Conservation (phyloP, 495 filamentous ascomycete genomes). For the Talaromyces proteolyticus region DNA sequence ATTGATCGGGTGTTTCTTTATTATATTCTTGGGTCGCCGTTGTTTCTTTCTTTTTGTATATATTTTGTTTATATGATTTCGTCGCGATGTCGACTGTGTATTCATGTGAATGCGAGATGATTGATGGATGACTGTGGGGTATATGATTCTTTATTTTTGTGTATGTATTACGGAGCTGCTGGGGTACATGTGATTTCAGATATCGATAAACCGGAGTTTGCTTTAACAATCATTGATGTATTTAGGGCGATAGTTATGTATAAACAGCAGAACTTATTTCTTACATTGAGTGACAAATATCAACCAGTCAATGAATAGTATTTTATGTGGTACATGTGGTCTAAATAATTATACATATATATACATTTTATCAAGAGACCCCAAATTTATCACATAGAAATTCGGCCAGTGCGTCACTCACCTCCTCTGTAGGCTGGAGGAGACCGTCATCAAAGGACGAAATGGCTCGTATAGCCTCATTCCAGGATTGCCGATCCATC, state of each 20-base stretch:
- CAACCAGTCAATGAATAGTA: too few relatives aligned
- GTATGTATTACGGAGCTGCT: background rate
- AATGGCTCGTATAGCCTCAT: constrained; percentile 5
- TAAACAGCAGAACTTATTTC: background rate
- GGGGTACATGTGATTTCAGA: too few relatives aligned
- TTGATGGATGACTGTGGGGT: background rate
- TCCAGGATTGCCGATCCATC: constrained; percentile 26
- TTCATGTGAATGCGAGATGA: background rate
- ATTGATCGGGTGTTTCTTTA: background rate
- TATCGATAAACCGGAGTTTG: too few relatives aligned
- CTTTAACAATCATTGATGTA: background rate
- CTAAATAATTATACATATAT: too few relatives aligned
- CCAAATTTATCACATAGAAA: constrained; percentile 6
- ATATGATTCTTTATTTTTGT: too few relatives aligned
- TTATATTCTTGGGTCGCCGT: too few relatives aligned
- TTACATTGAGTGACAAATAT: too few relatives aligned
- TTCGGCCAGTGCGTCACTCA: background rate
- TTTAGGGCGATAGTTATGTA: background rate
- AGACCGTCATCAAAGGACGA: background rate
- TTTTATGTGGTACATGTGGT: too few relatives aligned
- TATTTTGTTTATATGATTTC: background rate
- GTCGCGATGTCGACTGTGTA: background rate
- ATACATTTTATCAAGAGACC: background rate
- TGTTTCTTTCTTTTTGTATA: background rate
- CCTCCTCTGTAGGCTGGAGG: background rate